phyloP scores from a whole-genome alignment of 2,329 filamentous ascomycete genomes.

The Fusarium sulawesiense region DNA sequence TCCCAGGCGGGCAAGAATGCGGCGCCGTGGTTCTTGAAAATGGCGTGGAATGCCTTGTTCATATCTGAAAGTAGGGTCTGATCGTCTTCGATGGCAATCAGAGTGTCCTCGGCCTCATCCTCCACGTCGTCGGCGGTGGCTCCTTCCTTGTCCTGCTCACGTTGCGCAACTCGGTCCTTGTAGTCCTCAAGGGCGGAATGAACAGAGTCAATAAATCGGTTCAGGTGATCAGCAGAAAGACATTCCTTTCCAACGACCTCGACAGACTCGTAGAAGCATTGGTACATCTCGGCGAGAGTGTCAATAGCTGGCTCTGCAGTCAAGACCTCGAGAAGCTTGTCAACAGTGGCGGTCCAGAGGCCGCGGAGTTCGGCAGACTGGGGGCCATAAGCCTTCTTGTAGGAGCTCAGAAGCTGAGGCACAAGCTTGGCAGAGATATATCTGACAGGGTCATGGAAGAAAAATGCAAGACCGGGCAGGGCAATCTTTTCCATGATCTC shows the following conservation, averaged over 20 bases:
- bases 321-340: constrained; percentile 92
- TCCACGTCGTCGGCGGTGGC: constrained; percentile 86
- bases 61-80: constrained; percentile 97
- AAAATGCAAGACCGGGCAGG: constrained; percentile 92
- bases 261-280: constrained; percentile 98
- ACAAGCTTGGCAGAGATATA: constrained; percentile 96
- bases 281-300: constrained; percentile 98
- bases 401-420: constrained; percentile 90
- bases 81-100: constrained; percentile 95
- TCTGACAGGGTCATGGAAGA: constrained; percentile 98
- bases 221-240: constrained; percentile 82
- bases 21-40: constrained; percentile 95
- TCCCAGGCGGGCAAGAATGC: constrained; percentile 91
- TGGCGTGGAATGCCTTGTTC: constrained; percentile 99
- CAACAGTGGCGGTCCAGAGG: constrained; percentile 86
- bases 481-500: constrained; percentile 98
- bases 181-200: constrained; percentile 92
- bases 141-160: constrained; percentile 82
- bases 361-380: constrained; percentile 82
- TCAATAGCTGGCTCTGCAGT: constrained; percentile 95
- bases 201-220: constrained; percentile 86
- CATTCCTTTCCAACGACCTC: constrained; percentile 91
- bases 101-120: constrained; percentile 85
- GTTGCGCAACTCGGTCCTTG: constrained; percentile 83
- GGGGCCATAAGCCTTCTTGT: constrained; percentile 89